Percentiles rank a stretch among this genome's conserved stretches.
Evolutionary conservation across 495 filamentous ascomycete species (phyloP).

Genomic region (Wilcoxina mikolae): DNA sequence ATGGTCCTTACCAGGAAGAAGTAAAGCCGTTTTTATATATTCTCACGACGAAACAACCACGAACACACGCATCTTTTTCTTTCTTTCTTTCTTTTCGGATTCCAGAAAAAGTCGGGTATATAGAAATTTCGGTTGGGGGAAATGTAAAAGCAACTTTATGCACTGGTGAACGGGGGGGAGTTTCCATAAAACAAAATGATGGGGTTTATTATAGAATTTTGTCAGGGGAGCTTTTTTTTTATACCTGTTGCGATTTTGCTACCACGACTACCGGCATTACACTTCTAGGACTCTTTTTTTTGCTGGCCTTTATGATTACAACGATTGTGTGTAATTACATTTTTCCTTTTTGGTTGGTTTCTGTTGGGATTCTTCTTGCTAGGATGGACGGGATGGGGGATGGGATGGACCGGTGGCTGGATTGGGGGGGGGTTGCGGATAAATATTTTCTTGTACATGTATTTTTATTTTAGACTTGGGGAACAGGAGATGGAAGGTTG

Average conservation of each 20-base stretch:
- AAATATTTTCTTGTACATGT: no score
- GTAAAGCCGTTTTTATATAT: no score
- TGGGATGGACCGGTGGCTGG: no score
- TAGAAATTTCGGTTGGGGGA: neutral
- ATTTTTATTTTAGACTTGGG: no score
- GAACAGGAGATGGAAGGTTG: no score
- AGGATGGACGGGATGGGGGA: no score
- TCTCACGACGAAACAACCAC: neutral
- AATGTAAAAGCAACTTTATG: neutral
- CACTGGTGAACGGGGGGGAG: neutral
- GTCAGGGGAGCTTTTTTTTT: neutral
- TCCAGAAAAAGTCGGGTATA: neutral
- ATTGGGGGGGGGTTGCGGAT: no score
- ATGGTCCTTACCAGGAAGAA: slow-evolving; percentile 84
- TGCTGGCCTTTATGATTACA: neutral
- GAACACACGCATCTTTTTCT: slow-evolving; percentile 1
- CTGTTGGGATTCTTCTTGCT: no score
- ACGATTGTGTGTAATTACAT: neutral
- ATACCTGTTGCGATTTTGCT: neutral
- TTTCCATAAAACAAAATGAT: neutral
- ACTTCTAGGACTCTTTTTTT: neutral
- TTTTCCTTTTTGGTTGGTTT: no score
- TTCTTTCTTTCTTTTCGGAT: slow-evolving; percentile 2
- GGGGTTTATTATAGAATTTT: neutral
- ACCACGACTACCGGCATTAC: no score